Conservation (phyloP, 345 rosid species). For the Rhodomyrtus tomentosa region DNA sequence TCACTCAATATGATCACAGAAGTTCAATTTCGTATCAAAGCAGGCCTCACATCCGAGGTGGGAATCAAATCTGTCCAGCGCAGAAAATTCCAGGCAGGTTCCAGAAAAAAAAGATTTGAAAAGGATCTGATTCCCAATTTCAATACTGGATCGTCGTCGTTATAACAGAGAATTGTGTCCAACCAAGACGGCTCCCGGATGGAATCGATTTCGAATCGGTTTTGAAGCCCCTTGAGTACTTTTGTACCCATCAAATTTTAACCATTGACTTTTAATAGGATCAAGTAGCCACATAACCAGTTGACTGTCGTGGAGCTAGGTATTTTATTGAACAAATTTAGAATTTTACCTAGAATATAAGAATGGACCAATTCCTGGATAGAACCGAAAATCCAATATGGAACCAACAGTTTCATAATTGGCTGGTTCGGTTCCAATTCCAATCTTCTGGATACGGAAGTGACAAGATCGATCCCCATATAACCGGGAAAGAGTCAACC, state of each 20-base stretch:
- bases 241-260: background rate
- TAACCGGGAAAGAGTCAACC: background rate
- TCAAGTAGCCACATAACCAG: background rate
- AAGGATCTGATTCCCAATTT: background rate
- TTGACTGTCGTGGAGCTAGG: background rate
- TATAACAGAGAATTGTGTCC: background rate
- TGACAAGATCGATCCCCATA: background rate
- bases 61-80: background rate
- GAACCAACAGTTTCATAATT: background rate
- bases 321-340: background rate
- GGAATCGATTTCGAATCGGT: background rate
- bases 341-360: background rate
- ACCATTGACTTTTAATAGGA: background rate
- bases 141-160: background rate
- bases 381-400: background rate
- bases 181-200: background rate
- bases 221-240: background rate
- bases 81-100: background rate
- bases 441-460: background rate
- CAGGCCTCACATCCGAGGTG: background rate
- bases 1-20: background rate
- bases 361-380: background rate
- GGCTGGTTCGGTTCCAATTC: background rate
- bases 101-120: background rate
- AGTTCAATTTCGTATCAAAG: background rate